Evolutionary conservation across 1,284 basidiomycete genomes (phyloP), one percentile per base, ranked within the genome.

Genomic region (Puccinia hordei): DNA sequence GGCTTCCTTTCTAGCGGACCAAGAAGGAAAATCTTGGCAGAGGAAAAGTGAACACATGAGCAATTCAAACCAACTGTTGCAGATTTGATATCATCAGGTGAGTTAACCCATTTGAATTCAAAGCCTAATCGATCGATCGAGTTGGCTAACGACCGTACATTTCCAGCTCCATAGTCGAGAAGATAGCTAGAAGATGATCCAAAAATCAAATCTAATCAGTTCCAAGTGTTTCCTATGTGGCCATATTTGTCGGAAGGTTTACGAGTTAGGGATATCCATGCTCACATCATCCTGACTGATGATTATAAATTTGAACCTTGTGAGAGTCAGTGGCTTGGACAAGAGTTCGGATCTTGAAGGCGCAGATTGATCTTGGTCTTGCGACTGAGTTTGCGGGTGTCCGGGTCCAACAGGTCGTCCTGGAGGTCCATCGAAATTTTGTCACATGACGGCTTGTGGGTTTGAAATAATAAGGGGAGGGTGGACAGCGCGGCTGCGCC

Each of bases 131-230:
- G 9, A 2, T 75, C 35, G 27, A 57, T 38, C 12, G 73, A 73
- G 30, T 41, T 74, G 8, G 66, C 92, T 46, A 85, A 81, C 1
- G 84, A 93, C 86, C 93, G 91, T 66, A 97, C 95, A 85, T 97
- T 97, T 24, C 95, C 95, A 78, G 94, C 95, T 85, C 95, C 95
- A 85, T 98, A 97, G 86, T 98, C 95, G 83, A 98, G 91, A 83
- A 98, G 89, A 87, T 91, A 97, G 22, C 79, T 81, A 44, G 6
- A 44, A 41, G 27, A 17, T 4, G 2, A 53, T 5, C 30, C 46
- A 71, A 33, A 71, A 30, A 1, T 27, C 17, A 41, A 15, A 5
- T 41, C 61, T 8, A 4, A 38, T 41, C 33, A 38, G 61, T 63
- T 61, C 59, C 9, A 57, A 51, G 22, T 15, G 22, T 51, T 24